Percentiles rank a stretch among this genome's conserved stretches.
These are phyloP conservation scores for Conticribra weissflogii DNA, from an alignment of 108 stramenopile species.

Conservation along the genomic window DNA sequence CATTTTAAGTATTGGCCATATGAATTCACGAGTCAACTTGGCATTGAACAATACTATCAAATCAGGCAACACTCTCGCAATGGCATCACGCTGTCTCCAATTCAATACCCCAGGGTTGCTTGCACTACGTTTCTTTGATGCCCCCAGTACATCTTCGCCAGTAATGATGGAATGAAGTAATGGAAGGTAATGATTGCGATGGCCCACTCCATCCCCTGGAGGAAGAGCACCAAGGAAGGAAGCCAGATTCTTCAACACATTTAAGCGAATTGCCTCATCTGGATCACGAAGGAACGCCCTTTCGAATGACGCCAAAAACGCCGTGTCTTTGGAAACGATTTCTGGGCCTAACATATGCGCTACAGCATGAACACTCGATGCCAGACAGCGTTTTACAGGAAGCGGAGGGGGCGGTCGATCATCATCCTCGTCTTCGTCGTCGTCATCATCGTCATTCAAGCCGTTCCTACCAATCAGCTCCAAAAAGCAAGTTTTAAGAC, in stretches of 20 bases:
- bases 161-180: slow-evolving; percentile 77
- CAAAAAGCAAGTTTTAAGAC: slow-evolving; percentile 81
- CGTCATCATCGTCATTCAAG: slow-evolving; percentile 25
- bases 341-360: slow-evolving; percentile 84
- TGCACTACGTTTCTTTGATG: slow-evolving; percentile 68
- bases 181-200: slow-evolving; percentile 70
- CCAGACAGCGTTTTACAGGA: slow-evolving; percentile 88
- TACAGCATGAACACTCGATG: slow-evolving; percentile 93
- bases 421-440: slow-evolving; percentile 10
- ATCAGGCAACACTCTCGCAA: slow-evolving; percentile 86
- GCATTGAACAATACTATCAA: slow-evolving; percentile 68
- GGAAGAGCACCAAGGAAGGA: slow-evolving; percentile 72
- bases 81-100: slow-evolving; percentile 92
- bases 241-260: slow-evolving; percentile 85
- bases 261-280: slow-evolving; percentile 93
- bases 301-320: slow-evolving; percentile 60
- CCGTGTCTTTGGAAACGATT: slow-evolving; percentile 38
- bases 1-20: slow-evolving; percentile 80
- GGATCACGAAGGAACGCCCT: slow-evolving; percentile 90
- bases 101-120: slow-evolving; percentile 87
- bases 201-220: slow-evolving; percentile 38
- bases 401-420: slow-evolving; percentile 56
- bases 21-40: slow-evolving; percentile 51
- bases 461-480: slow-evolving; percentile 61
- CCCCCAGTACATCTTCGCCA: slow-evolving; percentile 77